Base-by-base conservation (phyloP, 108 stramenopile species). In the Conticribra guillardii region DNA sequence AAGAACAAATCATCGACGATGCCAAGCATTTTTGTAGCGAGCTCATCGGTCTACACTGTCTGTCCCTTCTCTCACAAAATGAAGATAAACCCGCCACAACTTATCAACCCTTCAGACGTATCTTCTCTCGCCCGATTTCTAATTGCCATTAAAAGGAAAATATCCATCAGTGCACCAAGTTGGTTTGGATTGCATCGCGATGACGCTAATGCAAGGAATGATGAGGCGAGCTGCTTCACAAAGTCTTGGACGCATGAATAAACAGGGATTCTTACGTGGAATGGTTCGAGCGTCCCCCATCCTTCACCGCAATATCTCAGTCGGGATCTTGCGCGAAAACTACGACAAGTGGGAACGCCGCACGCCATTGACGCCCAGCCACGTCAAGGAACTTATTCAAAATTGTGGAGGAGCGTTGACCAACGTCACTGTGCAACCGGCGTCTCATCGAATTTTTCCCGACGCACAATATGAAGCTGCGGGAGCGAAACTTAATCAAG, bases 261-360 rank as follows among this genome's bases (percentile, higher is more conserved):
- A 41, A 55, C 24, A 27, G 22, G 24, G 1, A 23, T 34, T 44
- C 22, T 27, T 45, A 37, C 31, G 28, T 37, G 27, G 31, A 67
- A 27, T 54, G n/a, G 54, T 18, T 22, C 19, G 22, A 30, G 31
- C 17, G 47, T 22, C 18, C 7, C 28, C 56, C 17, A 28, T 58
- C 21, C 41, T 57, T 22, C 48, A 19, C 17, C 62, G 63, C 18
- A 29, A 32, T 49, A 60, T 66, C 28, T 67, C 77, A 2, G 44
- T 86, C 64, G 83, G 85, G 15, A 84, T 89, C 27, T 46, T 85
- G 27, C 69, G 85, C 26, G 88, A 89, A 69, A 84, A 79, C 54
- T 86, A 86, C 58, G 70, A 86, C 51, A 74, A 79, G 24, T 89
- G 88, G 88, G 88, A 89, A 73, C 78, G 84, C 24, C 80, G 87